These are phyloP conservation scores for Penicillium sp. DNA, from an alignment of 2,329 filamentous ascomycete genomes.

Conservation along the genomic window DNA sequence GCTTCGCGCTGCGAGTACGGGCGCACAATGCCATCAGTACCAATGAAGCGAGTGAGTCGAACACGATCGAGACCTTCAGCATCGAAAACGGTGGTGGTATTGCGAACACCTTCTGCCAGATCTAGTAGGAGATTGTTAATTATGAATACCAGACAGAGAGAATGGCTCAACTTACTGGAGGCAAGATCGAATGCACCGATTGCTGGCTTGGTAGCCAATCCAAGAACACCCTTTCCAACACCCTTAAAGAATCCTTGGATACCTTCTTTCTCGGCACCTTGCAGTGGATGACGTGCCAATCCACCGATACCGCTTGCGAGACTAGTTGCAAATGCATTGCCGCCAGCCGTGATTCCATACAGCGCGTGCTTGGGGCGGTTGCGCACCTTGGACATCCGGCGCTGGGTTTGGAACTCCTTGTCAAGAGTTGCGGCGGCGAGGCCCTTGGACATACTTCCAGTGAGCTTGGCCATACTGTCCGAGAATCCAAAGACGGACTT, in stretches of 20 bases:
- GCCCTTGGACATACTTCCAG: conserved; percentile 94
- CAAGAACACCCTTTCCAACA: conserved; percentile 89
- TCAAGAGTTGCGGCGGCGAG: conserved; percentile 92
- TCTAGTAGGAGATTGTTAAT: conserved; percentile 41
- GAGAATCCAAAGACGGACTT: conserved; percentile 97
- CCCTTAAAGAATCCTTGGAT: conserved; percentile 95
- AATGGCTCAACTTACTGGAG: conserved; percentile 54
- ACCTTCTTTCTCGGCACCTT: conserved; percentile 94
- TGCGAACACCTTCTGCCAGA: conserved; percentile 94
- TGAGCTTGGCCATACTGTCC: conserved; percentile 97
- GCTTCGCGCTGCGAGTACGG: conserved; percentile 94
- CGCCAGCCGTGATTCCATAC: conserved; percentile 91
- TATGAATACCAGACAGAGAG: background rate
- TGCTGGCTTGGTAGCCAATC: conserved; percentile 93
- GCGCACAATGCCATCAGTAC: conserved; percentile 86
- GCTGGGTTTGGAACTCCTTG: conserved; percentile 96
- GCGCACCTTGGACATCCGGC: conserved; percentile 86
- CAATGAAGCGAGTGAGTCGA: conserved; percentile 88
- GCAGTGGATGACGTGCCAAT: conserved; percentile 85
- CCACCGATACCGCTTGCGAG: conserved; percentile 92
- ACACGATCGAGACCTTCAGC: conserved; percentile 91
- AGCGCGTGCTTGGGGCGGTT: conserved; percentile 96
- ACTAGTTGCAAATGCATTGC: conserved; percentile 90
- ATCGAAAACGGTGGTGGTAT: conserved; percentile 98
- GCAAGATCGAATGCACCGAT: conserved; percentile 97